These are phyloP conservation scores for Pouteria glomerata DNA, from an alignment of 148 eudicot genomes.

Conservation along the genomic window DNA sequence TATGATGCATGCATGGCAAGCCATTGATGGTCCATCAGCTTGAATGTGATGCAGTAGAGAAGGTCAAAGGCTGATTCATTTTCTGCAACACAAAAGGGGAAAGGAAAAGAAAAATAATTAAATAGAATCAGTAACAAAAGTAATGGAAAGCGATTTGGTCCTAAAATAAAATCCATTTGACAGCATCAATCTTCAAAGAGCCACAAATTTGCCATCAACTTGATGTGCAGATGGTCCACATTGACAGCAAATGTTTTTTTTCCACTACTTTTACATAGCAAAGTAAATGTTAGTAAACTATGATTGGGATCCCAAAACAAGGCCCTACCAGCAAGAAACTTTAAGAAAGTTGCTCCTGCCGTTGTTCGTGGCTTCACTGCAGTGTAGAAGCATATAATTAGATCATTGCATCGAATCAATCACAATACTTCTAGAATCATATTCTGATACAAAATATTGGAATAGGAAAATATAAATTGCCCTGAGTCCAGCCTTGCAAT, in stretches of 20 bases:
- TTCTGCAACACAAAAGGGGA: slow-evolving; percentile 37
- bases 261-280: background rate
- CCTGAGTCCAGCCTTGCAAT: background rate
- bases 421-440: background rate
- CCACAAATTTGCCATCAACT: background rate
- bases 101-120: background rate
- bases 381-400: slow-evolving; percentile 10
- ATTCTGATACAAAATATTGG: background rate
- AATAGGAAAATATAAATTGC: background rate
- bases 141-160: background rate
- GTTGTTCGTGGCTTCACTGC: slow-evolving; percentile 61
- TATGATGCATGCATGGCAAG: slow-evolving; percentile 96
- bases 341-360: slow-evolving; percentile 60
- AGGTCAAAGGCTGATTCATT: slow-evolving; percentile 87
- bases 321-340: slow-evolving; percentile 69
- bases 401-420: background rate
- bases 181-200: background rate
- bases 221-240: background rate
- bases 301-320: background rate
- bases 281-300: background rate
- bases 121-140: background rate
- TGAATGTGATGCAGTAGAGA: slow-evolving; percentile 90
- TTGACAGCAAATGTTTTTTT: background rate
- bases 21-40: slow-evolving; percentile 88
- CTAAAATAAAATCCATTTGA: background rate